Evolutionary conservation across 2,329 filamentous ascomycete genomes (phyloP), one percentile per base, ranked within the genome.

Genomic region (Chalara sp.): DNA sequence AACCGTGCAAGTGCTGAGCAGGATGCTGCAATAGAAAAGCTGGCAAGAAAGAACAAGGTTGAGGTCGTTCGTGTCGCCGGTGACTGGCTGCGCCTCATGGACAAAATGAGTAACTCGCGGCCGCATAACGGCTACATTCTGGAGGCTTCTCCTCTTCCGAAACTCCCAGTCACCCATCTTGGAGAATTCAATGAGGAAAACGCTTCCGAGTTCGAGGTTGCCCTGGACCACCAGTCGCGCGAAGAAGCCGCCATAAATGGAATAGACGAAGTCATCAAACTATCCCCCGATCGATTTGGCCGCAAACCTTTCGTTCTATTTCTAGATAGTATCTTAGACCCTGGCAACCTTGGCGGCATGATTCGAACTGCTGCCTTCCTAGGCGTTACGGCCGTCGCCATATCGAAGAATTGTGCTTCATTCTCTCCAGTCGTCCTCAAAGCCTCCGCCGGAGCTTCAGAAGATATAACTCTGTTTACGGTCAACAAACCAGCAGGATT

Each of bases 71-170:
- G 78, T 42, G 79, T 92, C 28, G 67, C 66, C 37, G 80, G 80
- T 41, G 72, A 76, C 1, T 84, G 84, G 63, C 70, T 88, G 53
- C 78, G 77, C 1, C 71, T 89, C 40, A 77, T 99, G 71, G 85
- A 95, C 68, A 91, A 88, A 68, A 88, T 95, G 80, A 87, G 87
- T 57, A 79, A 76, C 50, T 84, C 85, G 1, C 79, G 93, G 40
- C 89, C 92, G 33, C 92, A 99, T 69, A 96, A 97, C 63, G 91
- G 92, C 44, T 84, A 86, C 59, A 76, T 97, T 12, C 78, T 99
- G 4, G 93, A 99, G 69, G 83, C 87, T 11, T 96, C 90, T 0
- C 87, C 87, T 1, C 69, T 97, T 1, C 89, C 90, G 0, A 81
- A 84, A 57, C 71, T 81, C 2, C 89, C 87, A 0, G 72, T 92